Conservation (phyloP, 345 rosid species). For the Eucalyptus regnans region DNA sequence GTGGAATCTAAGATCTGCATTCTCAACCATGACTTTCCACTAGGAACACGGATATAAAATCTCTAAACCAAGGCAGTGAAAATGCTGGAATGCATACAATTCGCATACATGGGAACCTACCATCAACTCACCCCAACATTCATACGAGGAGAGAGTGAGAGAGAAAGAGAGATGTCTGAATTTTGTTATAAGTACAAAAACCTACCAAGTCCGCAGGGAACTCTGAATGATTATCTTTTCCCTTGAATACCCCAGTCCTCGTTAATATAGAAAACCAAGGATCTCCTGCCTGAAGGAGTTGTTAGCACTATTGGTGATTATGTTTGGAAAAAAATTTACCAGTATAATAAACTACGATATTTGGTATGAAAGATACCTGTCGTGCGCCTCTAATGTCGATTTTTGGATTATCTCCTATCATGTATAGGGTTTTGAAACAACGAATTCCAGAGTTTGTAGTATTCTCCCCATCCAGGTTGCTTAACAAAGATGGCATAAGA, state of each 20-base stretch:
- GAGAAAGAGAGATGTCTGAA: neutral
- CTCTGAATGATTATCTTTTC: slow-evolving; percentile 38
- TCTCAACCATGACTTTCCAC: neutral
- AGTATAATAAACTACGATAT: neutral
- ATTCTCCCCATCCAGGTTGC: neutral
- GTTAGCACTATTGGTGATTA: neutral
- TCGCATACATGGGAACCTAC: neutral
- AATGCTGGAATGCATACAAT: neutral
- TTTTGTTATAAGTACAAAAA: neutral
- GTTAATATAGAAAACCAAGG: slow-evolving; percentile 94
- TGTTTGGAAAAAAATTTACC: neutral
- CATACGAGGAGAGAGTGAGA: neutral
- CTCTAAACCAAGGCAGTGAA: neutral
- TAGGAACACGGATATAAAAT: neutral
- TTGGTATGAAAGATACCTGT: slow-evolving; percentile 27
- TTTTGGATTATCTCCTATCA: slow-evolving; percentile 86
- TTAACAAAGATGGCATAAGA: slow-evolving; percentile 17
- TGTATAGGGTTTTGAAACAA: slow-evolving; percentile 50
- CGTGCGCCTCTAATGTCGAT: slow-evolving; percentile 72
- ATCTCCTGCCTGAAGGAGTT: slow-evolving; percentile 47
- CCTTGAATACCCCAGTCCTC: slow-evolving; percentile 83
- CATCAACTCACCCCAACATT: neutral
- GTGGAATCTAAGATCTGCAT: neutral
- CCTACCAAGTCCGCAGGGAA: slow-evolving; percentile 76
- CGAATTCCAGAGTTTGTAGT: slow-evolving; percentile 6